Percentiles rank a stretch among this genome's conserved stretches.
Evolutionary conservation across 225 moss, liverwort and hornwort genomes (phyloP).

Genomic region (Pseudisothecium myosuroides): DNA sequence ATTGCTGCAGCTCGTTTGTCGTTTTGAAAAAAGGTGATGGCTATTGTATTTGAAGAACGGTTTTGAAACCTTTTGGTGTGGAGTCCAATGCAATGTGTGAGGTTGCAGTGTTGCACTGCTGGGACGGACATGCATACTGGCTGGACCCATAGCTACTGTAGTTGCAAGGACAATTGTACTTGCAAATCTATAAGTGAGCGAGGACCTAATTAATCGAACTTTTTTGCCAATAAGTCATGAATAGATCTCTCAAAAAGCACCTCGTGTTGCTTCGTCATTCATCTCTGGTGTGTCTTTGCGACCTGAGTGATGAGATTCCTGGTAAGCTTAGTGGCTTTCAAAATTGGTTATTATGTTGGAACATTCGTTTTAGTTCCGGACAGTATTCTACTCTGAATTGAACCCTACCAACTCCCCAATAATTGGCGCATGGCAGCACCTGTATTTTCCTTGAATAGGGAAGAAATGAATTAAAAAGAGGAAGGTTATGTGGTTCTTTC

Average conservation of each 20-base stretch:
- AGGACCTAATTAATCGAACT: not conserved
- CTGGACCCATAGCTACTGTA: not conserved
- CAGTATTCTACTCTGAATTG: not conserved
- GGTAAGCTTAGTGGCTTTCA: not conserved
- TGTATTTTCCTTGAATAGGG: not conserved
- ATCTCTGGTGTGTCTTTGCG: not conserved
- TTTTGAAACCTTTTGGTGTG: not conserved
- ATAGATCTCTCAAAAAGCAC: not conserved
- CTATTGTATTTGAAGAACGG: not conserved
- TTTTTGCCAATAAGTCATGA: not conserved
- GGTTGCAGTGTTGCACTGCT: not conserved
- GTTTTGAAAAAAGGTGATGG: not conserved
- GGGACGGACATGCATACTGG: not conserved
- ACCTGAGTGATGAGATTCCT: not conserved
- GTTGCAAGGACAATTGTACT: not conserved
- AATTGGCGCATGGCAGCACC: not conserved
- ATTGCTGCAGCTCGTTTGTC: not conserved
- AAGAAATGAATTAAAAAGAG: not conserved
- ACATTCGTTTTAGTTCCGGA: not conserved
- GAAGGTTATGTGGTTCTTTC: not conserved
- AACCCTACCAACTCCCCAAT: not conserved
- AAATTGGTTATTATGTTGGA: not conserved
- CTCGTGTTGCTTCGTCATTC: not conserved
- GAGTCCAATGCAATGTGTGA: not conserved
- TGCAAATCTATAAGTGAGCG: not conserved